Conservation (phyloP, 192 early-diverging fungal genomes). For the Helicostylum pulchrum region DNA sequence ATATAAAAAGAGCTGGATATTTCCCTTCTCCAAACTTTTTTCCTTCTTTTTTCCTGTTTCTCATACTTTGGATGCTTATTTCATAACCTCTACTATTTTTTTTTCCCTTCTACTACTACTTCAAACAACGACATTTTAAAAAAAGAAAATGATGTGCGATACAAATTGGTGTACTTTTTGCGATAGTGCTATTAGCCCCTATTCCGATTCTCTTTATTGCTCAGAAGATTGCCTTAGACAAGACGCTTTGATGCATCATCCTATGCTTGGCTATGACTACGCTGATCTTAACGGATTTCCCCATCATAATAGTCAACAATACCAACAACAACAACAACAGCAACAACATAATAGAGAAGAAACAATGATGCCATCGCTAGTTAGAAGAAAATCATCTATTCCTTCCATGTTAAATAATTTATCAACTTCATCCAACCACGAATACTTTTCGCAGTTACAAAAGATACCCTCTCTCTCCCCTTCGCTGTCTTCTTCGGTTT, state of each 20-base stretch:
- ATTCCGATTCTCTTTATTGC: conserved; percentile 32
- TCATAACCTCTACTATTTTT: background rate
- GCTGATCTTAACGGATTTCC: conserved; percentile 29
- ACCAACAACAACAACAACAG: background rate
- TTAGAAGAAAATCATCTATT: conserved; percentile 5
- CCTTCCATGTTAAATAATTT: background rate
- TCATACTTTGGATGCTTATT: background rate
- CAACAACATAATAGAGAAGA: background rate
- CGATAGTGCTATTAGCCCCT: conserved; percentile 22
- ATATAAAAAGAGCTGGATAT: conserved; percentile 8
- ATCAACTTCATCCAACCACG: background rate
- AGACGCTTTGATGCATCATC: conserved; percentile 28
- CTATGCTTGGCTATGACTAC: conserved; percentile 29
- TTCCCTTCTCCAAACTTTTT: background rate
- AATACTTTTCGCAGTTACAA: background rate
- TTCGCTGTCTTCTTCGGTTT: background rate
- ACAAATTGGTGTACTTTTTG: conserved; percentile 28
- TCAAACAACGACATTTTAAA: background rate
- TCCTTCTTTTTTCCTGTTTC: conserved; percentile 6
- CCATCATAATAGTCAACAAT: conserved; percentile 35
- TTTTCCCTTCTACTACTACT: background rate
- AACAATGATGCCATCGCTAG: background rate
- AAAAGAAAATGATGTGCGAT: conserved; percentile 24
- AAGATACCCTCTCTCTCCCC: conserved; percentile 13
- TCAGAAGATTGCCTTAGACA: conserved; percentile 29